Conservation (phyloP, 768 basidiomycete species). For the Rhizopogon vesiculosus region DNA sequence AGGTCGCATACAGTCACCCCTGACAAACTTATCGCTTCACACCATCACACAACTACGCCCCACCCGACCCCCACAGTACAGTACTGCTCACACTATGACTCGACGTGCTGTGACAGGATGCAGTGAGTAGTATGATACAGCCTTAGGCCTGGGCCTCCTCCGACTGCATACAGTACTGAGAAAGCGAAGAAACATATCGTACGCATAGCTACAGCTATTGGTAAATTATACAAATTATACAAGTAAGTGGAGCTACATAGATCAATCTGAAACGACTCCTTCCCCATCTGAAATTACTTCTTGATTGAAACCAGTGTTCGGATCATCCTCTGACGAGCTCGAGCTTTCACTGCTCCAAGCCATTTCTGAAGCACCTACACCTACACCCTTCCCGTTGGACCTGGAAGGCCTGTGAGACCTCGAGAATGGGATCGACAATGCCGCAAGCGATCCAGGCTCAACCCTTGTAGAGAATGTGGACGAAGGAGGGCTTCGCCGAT, state of each 20-base stretch:
- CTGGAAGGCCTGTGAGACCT: conserved; percentile 17
- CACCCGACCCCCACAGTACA: no score
- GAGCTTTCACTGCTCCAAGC: conserved; percentile 62
- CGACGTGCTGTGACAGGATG: no score
- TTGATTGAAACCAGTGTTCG: conserved; percentile 6
- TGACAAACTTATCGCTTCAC: no score
- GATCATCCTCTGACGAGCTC: conserved; percentile 49
- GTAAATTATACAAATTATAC: conserved; percentile 6
- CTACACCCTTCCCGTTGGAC: conserved; percentile 20
- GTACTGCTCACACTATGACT: no score
- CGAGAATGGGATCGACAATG: conserved; percentile 33
- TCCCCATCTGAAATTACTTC: conserved; percentile 15
- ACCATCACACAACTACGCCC: no score
- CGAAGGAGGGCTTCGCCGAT: conserved; percentile 12
- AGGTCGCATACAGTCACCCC: no score
- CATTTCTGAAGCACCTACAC: conserved; percentile 28
- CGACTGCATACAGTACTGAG: no score
- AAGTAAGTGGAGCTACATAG: not conserved
- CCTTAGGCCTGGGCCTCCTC: no score
- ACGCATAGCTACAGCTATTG: not conserved
- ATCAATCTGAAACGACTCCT: conserved; percentile 19
- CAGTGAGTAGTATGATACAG: no score
- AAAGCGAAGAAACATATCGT: not conserved
- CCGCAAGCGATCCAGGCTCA: conserved; percentile 40
- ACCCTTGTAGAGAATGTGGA: conserved; percentile 38